Evolutionary conservation across 73 alveolate genomes (phyloP).

Genomic region (Paramecium bursaria): DNA sequence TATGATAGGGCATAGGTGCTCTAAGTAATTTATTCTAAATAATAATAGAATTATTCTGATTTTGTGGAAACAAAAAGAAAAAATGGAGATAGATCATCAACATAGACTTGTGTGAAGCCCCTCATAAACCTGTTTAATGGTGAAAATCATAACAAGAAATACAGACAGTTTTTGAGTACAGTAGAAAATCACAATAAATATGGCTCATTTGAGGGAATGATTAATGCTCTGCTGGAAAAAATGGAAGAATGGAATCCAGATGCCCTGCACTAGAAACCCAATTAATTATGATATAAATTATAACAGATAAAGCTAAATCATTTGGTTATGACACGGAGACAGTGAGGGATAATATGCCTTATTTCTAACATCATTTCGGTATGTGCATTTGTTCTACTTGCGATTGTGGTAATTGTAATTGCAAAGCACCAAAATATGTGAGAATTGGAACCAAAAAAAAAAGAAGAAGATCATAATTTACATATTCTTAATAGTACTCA

Average conservation of each 20-base stretch:
- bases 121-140: slow-evolving; percentile 39
- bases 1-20: no score
- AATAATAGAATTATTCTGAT: slow-evolving; percentile 18
- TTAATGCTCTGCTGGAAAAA: not conserved
- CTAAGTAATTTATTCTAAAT: no score
- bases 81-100: not conserved
- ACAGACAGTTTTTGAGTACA: slow-evolving; percentile 33
- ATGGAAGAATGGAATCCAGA: slow-evolving; percentile 49
- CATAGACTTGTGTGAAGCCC: slow-evolving; percentile 44
- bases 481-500: not conserved
- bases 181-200: slow-evolving; percentile 20
- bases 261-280: slow-evolving; percentile 46
- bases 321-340: not conserved
- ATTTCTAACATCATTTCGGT: not conserved
- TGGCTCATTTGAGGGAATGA: slow-evolving; percentile 55
- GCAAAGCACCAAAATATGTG: not conserved
- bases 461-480: not conserved
- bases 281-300: slow-evolving; percentile 48
- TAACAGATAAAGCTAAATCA: slow-evolving; percentile 25
- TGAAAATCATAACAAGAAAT: not conserved
- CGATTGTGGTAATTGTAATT: not conserved
- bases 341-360: not conserved
- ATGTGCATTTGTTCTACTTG: not conserved
- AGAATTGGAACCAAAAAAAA: not conserved
- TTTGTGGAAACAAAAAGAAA: slow-evolving; percentile 31